Evolutionary conservation across 495 filamentous ascomycete genomes (phyloP).

Genomic region (Hypomontagnella monticulosa): DNA sequence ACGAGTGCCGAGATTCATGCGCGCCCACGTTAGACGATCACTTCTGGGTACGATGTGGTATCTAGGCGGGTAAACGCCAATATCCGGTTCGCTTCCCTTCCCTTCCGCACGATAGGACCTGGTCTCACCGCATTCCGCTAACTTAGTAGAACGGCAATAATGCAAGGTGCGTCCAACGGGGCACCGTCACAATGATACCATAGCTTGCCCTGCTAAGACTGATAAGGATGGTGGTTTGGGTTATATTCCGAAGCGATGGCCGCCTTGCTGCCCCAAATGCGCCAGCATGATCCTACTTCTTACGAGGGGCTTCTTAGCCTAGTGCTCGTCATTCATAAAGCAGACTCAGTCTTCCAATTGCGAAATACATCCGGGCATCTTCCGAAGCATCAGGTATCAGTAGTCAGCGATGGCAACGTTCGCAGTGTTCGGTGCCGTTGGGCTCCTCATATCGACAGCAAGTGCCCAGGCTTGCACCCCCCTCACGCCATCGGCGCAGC

Average conservation of each 20-base stretch:
- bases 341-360: background rate
- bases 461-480: conserved; percentile 23
- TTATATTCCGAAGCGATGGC: background rate
- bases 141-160: conserved; percentile 1
- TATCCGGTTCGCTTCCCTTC: conserved; percentile 21
- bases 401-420: conserved; percentile 11
- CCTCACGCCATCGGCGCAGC: conserved; percentile 30
- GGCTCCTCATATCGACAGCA: conserved; percentile 13
- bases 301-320: background rate
- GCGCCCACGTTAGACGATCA: conserved; percentile 10
- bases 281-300: background rate
- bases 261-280: background rate
- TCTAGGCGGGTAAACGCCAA: conserved; percentile 30
- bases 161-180: background rate
- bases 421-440: conserved; percentile 11
- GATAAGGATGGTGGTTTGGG: conserved; percentile 2
- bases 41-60: conserved; percentile 25
- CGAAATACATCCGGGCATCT: background rate
- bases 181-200: background rate
- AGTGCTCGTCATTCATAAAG: background rate
- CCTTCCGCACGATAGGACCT: conserved; percentile 10
- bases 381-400: background rate
- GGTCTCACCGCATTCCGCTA: background rate
- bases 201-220: background rate
- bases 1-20: conserved; percentile 14